A percentile compares a stretch with the other conserved stretches of the same genome.
These are phyloP conservation scores for Persicaria tinctoria DNA, from an alignment of 148 eudicot genomes.

Conservation along the genomic window DNA sequence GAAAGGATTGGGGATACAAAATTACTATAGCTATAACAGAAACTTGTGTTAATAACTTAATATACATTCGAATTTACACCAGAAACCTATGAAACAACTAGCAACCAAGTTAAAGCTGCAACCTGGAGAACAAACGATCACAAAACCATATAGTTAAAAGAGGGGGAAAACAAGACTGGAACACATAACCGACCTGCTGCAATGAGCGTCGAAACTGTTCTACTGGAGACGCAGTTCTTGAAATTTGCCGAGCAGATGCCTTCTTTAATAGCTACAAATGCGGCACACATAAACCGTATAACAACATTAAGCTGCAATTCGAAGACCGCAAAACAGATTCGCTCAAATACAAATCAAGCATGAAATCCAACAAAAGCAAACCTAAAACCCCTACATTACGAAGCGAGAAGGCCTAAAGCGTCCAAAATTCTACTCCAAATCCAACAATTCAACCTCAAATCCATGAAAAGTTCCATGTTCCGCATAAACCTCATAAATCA, in stretches of 20 bases:
- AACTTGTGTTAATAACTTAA: not conserved
- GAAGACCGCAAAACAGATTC: constrained; percentile 18
- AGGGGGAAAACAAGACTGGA: not conserved
- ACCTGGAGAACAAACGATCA: not conserved
- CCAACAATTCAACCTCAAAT: not conserved
- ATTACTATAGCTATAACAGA: not conserved
- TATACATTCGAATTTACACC: not conserved
- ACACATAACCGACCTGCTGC: constrained; percentile 52
- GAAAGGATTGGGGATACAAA: not conserved
- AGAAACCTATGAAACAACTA: not conserved
- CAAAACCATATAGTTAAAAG: not conserved
- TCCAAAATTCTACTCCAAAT: constrained; percentile 14
- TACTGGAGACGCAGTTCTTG: constrained; percentile 52
- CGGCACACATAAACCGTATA: constrained; percentile 37
- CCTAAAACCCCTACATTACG: not conserved
- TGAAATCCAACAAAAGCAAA: constrained; percentile 1
- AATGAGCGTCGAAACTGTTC: constrained; percentile 68
- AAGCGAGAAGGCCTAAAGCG: not conserved
- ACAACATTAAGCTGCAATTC: constrained; percentile 49
- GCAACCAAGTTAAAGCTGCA: not conserved
- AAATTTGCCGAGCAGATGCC: constrained; percentile 46
- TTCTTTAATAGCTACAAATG: constrained; percentile 82
- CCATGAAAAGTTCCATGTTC: not conserved
- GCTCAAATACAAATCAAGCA: constrained; percentile 23
- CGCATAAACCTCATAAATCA: not conserved